Evolutionary conservation across 2,329 filamentous ascomycete species (phyloP).

Genomic region (Capronia americana): DNA sequence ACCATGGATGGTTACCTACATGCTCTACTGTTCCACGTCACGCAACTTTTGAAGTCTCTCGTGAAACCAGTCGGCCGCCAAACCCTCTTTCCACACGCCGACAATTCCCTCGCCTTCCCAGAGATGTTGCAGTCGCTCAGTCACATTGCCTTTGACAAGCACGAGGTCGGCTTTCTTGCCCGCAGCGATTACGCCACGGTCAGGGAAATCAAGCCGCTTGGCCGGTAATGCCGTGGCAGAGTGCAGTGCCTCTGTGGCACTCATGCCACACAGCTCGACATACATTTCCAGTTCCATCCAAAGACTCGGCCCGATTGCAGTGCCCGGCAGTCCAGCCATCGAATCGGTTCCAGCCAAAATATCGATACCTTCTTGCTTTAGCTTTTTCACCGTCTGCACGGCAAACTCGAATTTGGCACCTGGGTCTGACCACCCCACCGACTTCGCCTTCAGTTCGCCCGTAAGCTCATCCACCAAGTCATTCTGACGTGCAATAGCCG

Average conservation of each 20-base stretch:
- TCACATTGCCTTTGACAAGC: conserved; percentile 38
- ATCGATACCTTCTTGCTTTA: conserved; percentile 41
- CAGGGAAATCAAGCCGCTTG: conserved; percentile 39
- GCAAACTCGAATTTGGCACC: conserved; percentile 33
- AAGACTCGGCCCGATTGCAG: conserved; percentile 37
- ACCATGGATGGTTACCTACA: too few relatives aligned
- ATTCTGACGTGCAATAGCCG: conserved; percentile 35
- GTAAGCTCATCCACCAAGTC: conserved; percentile 38
- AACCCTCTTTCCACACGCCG: neutral
- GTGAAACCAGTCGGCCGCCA: too few relatives aligned
- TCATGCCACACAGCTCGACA: conserved; percentile 41
- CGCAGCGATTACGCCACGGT: conserved; percentile 41
- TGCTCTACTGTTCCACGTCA: too few relatives aligned
- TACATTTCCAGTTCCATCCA: conserved; percentile 42
- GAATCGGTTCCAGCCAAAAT: conserved; percentile 44
- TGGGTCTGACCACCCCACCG: conserved; percentile 35
- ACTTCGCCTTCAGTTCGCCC: conserved; percentile 39
- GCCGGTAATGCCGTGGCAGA: conserved; percentile 41
- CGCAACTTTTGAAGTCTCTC: too few relatives aligned
- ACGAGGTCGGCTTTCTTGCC: conserved; percentile 38
- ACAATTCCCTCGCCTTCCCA: conserved; percentile 24
- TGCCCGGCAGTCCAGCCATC: conserved; percentile 32
- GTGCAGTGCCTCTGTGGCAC: conserved; percentile 38
- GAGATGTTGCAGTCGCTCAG: conserved; percentile 30
- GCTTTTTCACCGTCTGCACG: conserved; percentile 31